Evolutionary conservation across 2,329 filamentous ascomycete species (phyloP), one percentile per base, ranked within the genome.

Genomic region (Chaetomiaceae sp.): DNA sequence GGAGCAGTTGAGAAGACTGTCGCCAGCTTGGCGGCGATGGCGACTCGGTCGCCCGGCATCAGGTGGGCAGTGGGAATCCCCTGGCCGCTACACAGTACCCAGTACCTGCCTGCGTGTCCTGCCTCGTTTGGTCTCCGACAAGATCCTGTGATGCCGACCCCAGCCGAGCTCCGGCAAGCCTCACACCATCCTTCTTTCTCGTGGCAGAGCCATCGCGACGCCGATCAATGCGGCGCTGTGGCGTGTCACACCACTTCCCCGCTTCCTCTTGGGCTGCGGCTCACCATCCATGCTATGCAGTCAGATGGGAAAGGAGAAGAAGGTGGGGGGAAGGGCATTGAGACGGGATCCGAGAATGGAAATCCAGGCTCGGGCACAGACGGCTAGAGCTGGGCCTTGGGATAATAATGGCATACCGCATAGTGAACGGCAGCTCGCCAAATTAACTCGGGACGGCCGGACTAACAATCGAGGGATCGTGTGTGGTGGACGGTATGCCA

Each of bases 391-490:
- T 54, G 53, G 51, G 47, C 51, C 50, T 51, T 46, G 48, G 36
- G 48, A 49, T 49, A 47, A 42, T 34, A 50, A 54, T 51, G 51
- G 53, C 45, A 54, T 49, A 32, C 26, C 11, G 11, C 27, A 11
- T 29, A 14, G 10, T 14, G 10, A n/a, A 47, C 46, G 44, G 30
- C 22, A 38, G 33, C 20, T 51, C 38, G 45, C 42, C 45, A 54
- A 54, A 56, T 55, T 53, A 56, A 57, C 40, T 49, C 49, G 42
- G 42, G 34, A 49, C 47, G 52, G 56, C 49, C 47, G 48, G 51
- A 33, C n/a, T 55, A 58, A 58, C 55, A 56, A 57, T 47, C 43
- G 36, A 48, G 45, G 41, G n/a, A n/a, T n/a, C n/a, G n/a, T n/a
- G n/a, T n/a, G n/a, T n/a, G n/a, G n/a, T n/a, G n/a, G n/a, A n/a